Evolutionary conservation across 1,139 yeast genomes (phyloP), one percentile per base, ranked within the genome.

Genomic region (Arxiozyma heterogenica): DNA sequence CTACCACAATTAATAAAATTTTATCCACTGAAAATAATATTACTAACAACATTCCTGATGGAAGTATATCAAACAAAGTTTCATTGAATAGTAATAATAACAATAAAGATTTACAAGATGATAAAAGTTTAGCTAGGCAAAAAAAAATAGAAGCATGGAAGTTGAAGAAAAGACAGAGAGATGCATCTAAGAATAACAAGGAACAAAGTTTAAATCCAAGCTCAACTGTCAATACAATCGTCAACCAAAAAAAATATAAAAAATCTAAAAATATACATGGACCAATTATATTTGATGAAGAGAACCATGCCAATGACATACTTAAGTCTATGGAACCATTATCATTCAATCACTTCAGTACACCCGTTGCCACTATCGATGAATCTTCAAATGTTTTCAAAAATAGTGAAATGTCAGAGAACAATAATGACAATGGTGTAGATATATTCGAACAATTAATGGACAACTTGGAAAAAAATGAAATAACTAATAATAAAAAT

Each of bases 81-180:
- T 8, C 47, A 8, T 34, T 12, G 39, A 34, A 34, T 15, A 34
- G 2, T 34, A 34, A 30, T 30, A 30, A 34, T 34, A 34, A 34
- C 6, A 41, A 5, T 41, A 38, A 56, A 51, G 50, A 51, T 52
- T 21, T 47, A 12, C 38, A 41, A 27, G 25, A 22, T 34, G 54
- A 45, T 15, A 53, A 56, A 42, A 43, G 44, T 22, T 51, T 54
- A 11, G 63, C 53, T 34, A 57, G 66, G 50, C 66, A 65, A 44
- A 66, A 65, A 57, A 72, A 69, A 57, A 57, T 74, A 5, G 74
- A 71, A 43, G 75, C 72, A 1, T 74, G 78, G 78, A 75, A 74
- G 62, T 67, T 65, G 63, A 75, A 72, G 61, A 76, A 73, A 59
- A 67, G 65, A 38, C 68, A 65, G 57, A 53, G 64, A 66, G 61